Percentiles rank a stretch among this genome's conserved stretches.
These are phyloP conservation scores for Platismatia glauca DNA, from an alignment of 495 filamentous ascomycete genomes.

Conservation along the genomic window DNA sequence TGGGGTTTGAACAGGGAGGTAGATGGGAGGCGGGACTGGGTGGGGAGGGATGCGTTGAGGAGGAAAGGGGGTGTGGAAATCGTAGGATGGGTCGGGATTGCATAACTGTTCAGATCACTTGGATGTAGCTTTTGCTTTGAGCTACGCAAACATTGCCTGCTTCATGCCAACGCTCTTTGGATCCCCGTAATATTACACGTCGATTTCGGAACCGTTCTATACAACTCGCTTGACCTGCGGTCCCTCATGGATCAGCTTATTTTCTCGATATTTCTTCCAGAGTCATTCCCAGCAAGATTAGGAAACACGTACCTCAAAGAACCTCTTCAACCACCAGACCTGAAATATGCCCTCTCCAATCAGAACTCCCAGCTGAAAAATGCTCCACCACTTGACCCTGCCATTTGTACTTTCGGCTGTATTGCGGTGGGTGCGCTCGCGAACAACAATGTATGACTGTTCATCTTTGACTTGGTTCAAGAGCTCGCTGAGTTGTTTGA, in stretches of 20 bases:
- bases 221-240: conserved; percentile 11
- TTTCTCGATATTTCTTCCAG: neutral
- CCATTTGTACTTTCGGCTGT: conserved; percentile 97
- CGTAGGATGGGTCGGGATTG: neutral
- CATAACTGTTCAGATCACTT: too few relatives aligned
- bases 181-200: neutral
- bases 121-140: neutral
- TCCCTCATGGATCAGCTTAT: neutral
- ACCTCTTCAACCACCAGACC: conserved; percentile 97
- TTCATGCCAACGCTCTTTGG: neutral
- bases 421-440: conserved; percentile 92
- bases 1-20: neutral
- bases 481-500: conserved; percentile 75
- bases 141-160: neutral
- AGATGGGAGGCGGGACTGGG: neutral
- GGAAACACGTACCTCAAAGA: conserved; percentile 70
- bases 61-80: neutral
- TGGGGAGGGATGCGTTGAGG: neutral
- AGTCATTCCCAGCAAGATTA: neutral
- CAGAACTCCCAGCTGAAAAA: conserved; percentile 87
- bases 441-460: conserved; percentile 91
- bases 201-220: neutral
- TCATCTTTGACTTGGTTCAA: conserved; percentile 91
- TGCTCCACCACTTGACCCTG: conserved; percentile 98
- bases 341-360: conserved; percentile 92